phyloP scores from a whole-genome alignment of 352 stramenopile species.

The Pythium brassicae region DNA sequence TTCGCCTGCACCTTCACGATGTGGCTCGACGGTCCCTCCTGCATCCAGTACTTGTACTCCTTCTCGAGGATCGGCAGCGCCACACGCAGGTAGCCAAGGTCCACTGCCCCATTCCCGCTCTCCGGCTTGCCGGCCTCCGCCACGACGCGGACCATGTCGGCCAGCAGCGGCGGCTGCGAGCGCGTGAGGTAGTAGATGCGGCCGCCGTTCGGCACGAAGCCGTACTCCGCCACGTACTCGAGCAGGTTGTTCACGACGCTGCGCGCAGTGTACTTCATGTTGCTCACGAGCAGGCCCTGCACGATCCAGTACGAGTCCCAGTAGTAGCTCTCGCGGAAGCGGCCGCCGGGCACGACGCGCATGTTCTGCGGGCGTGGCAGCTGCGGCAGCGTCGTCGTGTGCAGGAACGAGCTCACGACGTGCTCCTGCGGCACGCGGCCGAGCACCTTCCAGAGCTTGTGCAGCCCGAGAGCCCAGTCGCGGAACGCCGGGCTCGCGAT shows the following conservation, averaged over 20 bases:
- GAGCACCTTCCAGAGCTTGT: conserved; percentile 74
- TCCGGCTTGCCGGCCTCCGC: conserved; percentile 15
- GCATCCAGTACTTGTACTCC: conserved; percentile 87
- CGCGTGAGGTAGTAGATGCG: conserved; percentile 90
- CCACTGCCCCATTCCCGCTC: conserved; percentile 14
- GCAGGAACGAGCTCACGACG: conserved; percentile 52
- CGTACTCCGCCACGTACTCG: conserved; percentile 81
- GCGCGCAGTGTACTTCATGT: conserved; percentile 71
- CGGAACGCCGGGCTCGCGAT: conserved; percentile 49
- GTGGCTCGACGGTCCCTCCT: conserved; percentile 51
- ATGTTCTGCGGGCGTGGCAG: conserved; percentile 36
- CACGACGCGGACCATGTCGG: conserved; percentile 76
- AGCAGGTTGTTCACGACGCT: conserved; percentile 86
- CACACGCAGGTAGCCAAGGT: conserved; percentile 38
- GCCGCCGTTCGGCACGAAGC: conserved; percentile 88
- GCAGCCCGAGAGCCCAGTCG: conserved; percentile 63
- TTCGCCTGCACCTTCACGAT: conserved; percentile 31
- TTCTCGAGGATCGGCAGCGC: conserved; percentile 62
- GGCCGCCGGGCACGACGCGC: conserved; percentile 83
- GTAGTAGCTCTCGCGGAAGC: conserved; percentile 93
- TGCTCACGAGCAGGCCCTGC: conserved; percentile 76
- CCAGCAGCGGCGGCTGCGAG: conserved; percentile 88
- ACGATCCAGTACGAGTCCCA: conserved; percentile 94
- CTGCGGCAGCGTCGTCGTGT: conserved; percentile 38
- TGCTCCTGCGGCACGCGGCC: conserved; percentile 46